Conservation (phyloP, 441 rosid species). For the Mallotus japonicus region DNA sequence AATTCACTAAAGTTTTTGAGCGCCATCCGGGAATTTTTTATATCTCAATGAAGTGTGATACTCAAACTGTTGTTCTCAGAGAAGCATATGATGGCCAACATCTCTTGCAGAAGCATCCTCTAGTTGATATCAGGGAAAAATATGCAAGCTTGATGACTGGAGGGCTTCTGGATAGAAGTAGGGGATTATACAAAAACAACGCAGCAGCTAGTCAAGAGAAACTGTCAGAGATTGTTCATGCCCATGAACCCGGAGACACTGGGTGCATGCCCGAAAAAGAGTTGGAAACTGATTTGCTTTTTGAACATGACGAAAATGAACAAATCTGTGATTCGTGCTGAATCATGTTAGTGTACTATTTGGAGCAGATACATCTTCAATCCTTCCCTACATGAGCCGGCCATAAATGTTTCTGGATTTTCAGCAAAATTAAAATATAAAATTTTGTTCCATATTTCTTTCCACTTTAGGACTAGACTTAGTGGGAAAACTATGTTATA, state of each 20-base stretch:
- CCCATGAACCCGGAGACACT: neutral
- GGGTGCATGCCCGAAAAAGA: too few relatives aligned
- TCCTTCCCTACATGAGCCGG: too few relatives aligned
- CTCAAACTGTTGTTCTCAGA: slow-evolving; percentile 73
- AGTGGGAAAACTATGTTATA: too few relatives aligned
- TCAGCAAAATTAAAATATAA: too few relatives aligned
- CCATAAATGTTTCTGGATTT: too few relatives aligned
- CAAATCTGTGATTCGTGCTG: too few relatives aligned
- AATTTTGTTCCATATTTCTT: too few relatives aligned
- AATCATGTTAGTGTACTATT: too few relatives aligned
- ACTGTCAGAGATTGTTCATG: neutral
- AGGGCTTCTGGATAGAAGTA: slow-evolving; percentile 64
- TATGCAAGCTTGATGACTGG: slow-evolving; percentile 49
- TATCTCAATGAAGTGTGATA: slow-evolving; percentile 56
- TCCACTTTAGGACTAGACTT: too few relatives aligned
- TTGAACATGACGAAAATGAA: too few relatives aligned
- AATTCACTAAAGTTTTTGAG: slow-evolving; percentile 83
- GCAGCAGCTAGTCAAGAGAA: slow-evolving; percentile 13
- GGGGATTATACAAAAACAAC: slow-evolving; percentile 44
- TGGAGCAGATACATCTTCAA: too few relatives aligned
- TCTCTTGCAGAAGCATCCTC: slow-evolving; percentile 57
- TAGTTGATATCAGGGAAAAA: slow-evolving; percentile 47
- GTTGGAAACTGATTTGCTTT: too few relatives aligned
- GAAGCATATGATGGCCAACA: slow-evolving; percentile 59
- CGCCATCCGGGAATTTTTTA: slow-evolving; percentile 87